Evolutionary conservation across 176 grass and related monocot genomes (phyloP).

Genomic region (Aegilops longissima): DNA sequence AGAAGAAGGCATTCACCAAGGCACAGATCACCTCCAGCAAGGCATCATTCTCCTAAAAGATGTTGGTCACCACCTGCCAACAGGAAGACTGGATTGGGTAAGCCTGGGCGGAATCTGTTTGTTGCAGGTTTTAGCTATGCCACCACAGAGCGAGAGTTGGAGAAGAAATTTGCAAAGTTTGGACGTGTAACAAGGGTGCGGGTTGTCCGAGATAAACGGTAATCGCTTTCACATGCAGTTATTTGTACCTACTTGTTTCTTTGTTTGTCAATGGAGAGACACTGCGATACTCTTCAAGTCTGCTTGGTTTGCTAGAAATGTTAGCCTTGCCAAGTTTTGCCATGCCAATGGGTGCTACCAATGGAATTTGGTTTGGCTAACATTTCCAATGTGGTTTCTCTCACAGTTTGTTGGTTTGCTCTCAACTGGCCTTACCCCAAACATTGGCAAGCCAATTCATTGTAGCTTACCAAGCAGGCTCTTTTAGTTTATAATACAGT

Average conservation of each 20-base stretch:
- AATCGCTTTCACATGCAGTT: constrained; percentile 28
- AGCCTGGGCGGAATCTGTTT: constrained; percentile 81
- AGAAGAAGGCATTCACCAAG: constrained; percentile 66
- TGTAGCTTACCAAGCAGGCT: background rate
- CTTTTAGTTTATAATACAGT: background rate
- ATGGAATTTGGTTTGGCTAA: background rate
- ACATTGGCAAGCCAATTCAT: background rate
- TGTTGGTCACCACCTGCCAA: constrained; percentile 78
- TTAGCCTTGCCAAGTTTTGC: background rate
- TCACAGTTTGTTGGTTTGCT: constrained; percentile 1
- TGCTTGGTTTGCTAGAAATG: background rate
- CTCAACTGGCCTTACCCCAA: background rate
- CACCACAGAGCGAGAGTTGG: constrained; percentile 86
- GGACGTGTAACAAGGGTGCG: constrained; percentile 77
- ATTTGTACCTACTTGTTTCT: constrained; percentile 15
- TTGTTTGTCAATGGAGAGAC: background rate
- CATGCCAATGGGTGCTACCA: background rate
- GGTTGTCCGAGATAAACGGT: constrained; percentile 79
- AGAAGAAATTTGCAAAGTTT: constrained; percentile 81
- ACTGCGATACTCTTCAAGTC: background rate
- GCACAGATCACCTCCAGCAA: constrained; percentile 58
- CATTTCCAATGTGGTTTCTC: background rate
- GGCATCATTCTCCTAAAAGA: constrained; percentile 60
- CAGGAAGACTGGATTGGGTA: constrained; percentile 81
- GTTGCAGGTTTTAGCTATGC: constrained; percentile 94